These are phyloP conservation scores for Vanderwaltozyma tropicalis DNA, from an alignment of 805 yeast genomes.

Conservation along the genomic window DNA sequence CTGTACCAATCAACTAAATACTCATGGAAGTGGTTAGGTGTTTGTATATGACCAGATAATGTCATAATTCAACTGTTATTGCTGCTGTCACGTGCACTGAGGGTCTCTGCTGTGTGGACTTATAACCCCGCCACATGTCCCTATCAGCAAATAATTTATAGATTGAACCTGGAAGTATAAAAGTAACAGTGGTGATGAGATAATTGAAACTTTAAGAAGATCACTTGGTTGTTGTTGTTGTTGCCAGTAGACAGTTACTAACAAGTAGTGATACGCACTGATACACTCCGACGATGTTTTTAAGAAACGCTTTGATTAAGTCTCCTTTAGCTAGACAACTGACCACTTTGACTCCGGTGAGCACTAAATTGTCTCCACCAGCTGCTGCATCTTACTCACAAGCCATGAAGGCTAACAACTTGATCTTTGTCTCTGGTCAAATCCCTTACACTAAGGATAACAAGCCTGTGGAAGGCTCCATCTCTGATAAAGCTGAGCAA, in stretches of 20 bases:
- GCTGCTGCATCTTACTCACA: constrained; percentile 97
- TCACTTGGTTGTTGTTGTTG: background rate
- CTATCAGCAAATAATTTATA: too few relatives aligned
- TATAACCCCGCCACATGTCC: too few relatives aligned
- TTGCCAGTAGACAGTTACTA: background rate
- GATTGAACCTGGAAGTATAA: too few relatives aligned
- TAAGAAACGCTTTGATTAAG: constrained; percentile 1
- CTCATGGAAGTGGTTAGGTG: too few relatives aligned
- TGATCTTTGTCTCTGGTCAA: constrained; percentile 90
- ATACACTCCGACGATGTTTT: background rate
- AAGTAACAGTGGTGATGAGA: too few relatives aligned
- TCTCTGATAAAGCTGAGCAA: constrained; percentile 71
- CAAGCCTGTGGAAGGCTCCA: constrained; percentile 65
- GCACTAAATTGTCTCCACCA: constrained; percentile 77
- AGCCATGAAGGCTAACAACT: constrained; percentile 83
- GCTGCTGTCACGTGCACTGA: too few relatives aligned
- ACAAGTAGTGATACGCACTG: background rate
- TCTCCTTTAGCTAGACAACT: constrained; percentile 6
- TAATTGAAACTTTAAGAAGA: background rate
- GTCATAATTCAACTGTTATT: too few relatives aligned
- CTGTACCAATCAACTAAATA: too few relatives aligned
- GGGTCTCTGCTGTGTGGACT: too few relatives aligned
- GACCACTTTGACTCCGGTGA: constrained; percentile 35
- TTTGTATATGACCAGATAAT: too few relatives aligned
- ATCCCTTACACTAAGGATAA: constrained; percentile 81